phyloP scores from a whole-genome alignment of 495 filamentous ascomycete species.

The Trichocladium uniseriatum region DNA sequence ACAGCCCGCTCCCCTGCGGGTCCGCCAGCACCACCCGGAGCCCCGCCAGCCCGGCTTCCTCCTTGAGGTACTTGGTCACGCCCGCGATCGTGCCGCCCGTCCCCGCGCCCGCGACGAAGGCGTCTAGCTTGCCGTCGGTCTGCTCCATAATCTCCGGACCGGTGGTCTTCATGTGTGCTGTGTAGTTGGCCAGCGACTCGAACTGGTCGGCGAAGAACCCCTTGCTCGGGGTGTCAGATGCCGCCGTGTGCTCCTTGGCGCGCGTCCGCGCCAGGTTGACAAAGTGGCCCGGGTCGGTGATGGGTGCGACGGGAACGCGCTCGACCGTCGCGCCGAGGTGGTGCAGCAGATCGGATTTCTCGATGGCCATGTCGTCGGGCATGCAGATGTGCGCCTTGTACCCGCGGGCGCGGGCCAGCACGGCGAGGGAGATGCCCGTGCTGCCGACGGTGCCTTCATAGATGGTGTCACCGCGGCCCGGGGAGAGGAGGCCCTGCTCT shows the following conservation, averaged over 20 bases:
- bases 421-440: slow-evolving; percentile 87
- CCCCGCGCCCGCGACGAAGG: slow-evolving; percentile 91
- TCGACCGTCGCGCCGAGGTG: slow-evolving; percentile 88
- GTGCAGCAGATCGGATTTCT: slow-evolving; percentile 81
- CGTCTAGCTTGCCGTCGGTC: slow-evolving; percentile 66
- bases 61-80: slow-evolving; percentile 73
- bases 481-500: slow-evolving; percentile 62
- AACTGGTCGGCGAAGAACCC: slow-evolving; percentile 98
- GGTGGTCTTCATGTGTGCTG: slow-evolving; percentile 71
- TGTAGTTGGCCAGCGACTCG: slow-evolving; percentile 79
- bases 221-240: slow-evolving; percentile 32
- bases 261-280: slow-evolving; percentile 83
- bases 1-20: slow-evolving; percentile 88
- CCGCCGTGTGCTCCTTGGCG: slow-evolving; percentile 56
- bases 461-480: slow-evolving; percentile 78
- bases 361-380: slow-evolving; percentile 81
- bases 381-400: slow-evolving; percentile 95
- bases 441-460: slow-evolving; percentile 97
- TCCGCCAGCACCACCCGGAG: slow-evolving; percentile 79
- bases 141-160: slow-evolving; percentile 84
- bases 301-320: slow-evolving; percentile 80
- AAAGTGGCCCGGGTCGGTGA: slow-evolving; percentile 83
- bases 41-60: slow-evolving; percentile 32
- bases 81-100: slow-evolving; percentile 92
- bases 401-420: slow-evolving; percentile 75